Evolutionary conservation across 176 grass and related monocot genomes (phyloP), one percentile per base, ranked within the genome.

Genomic region (Puccinellia tenuiflora): DNA sequence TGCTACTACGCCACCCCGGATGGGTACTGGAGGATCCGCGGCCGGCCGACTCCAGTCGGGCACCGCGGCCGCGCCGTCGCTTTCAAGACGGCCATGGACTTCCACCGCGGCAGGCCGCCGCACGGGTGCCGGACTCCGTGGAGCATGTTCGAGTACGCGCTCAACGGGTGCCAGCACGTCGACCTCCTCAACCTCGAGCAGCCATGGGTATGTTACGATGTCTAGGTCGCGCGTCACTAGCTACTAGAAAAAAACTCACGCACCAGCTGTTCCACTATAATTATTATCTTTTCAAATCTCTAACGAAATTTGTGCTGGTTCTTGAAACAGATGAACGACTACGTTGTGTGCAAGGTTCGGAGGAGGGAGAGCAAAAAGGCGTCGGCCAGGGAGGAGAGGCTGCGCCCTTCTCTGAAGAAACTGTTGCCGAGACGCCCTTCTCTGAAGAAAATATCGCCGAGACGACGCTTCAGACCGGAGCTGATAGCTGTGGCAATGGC

Each of bases 141-240:
- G 79, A 81, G 65, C 79, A 81, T 81, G 79, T 70, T 29, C 2
- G 79, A 70, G 79, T 81, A 81, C 64, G 9, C 34, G 65, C 79
- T 81, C 79, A 42, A 81, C 48, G 22, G 21, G 5, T 15, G 15
- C 64, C 33, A n/a, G n/a, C n/a, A 7, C 0, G 13, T 3, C 33
- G 79, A 81, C 8, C 65, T 81, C 48, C 25, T 33, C 2, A 81
- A 81, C 79, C 7, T 81, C 5, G 3, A 24, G 9, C 63, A 51
- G 30, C 79, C 79, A 13, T 39, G 2, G 65, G 79, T 81, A 73
- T 4, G 46, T 48, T 48, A 48, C 4, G 4, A n/a, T n/a, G n/a
- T n/a, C n/a, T n/a, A n/a, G n/a, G n/a, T n/a, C n/a, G n/a, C n/a
- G n/a, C n/a, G n/a, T n/a, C n/a, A n/a, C n/a, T n/a, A n/a, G n/a